A percentile compares a stretch with the other conserved stretches of the same genome.
Evolutionary conservation across 257 asterid genomes (phyloP).

Genomic region (Solanum pinnatisectum): DNA sequence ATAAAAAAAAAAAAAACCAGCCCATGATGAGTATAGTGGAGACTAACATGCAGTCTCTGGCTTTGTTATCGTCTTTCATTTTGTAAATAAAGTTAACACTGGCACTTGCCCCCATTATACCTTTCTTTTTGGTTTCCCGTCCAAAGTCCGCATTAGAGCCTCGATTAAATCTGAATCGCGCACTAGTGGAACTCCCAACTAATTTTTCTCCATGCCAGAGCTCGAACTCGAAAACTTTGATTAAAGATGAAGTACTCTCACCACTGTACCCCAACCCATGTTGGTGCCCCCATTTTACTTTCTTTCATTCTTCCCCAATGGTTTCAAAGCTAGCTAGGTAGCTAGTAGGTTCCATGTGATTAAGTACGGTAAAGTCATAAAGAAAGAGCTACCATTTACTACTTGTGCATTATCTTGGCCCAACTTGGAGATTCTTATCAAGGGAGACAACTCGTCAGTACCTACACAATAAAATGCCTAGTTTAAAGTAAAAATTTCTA

Average conservation of each 20-base stretch:
- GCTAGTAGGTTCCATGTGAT: slow-evolving; percentile 22
- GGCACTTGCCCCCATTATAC: not conserved
- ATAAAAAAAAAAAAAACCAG: not conserved
- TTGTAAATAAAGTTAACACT: not conserved
- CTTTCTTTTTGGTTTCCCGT: too few relatives aligned
- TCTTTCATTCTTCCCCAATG: not conserved
- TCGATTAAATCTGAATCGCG: fast-evolving
- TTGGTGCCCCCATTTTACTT: not conserved
- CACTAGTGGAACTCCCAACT: not conserved
- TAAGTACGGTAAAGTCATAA: not conserved
- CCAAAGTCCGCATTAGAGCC: fast-evolving
- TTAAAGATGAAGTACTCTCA: too few relatives aligned
- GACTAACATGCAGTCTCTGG: slow-evolving; percentile 28
- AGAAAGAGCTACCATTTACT: not conserved
- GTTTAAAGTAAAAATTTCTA: not conserved
- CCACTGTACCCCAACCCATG: not conserved
- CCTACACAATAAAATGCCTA: not conserved
- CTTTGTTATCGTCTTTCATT: not conserved
- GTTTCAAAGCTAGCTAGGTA: not conserved
- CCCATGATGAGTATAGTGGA: slow-evolving; percentile 12
- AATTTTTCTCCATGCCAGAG: too few relatives aligned
- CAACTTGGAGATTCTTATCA: not conserved
- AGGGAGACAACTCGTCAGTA: slow-evolving; percentile 1
- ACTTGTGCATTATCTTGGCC: not conserved
- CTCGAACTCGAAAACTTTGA: not conserved